A percentile compares a stretch with the other conserved stretches of the same genome.
Conservation (phyloP, 805 yeast genomes). For the Saccharomyces kudriavzevii region DNA sequence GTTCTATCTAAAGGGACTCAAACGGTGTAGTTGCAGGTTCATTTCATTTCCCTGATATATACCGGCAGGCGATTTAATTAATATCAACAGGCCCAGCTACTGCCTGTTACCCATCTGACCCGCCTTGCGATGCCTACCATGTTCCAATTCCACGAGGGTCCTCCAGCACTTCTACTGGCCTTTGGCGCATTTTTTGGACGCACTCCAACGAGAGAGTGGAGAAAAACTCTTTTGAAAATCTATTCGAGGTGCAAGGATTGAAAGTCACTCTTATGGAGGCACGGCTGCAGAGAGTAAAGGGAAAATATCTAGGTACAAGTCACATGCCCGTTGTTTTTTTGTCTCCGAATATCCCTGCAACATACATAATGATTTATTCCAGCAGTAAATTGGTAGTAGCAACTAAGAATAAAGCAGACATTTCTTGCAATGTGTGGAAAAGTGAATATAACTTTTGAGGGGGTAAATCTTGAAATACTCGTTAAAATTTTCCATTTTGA, state of each 20-base stretch:
- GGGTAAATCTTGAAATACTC: too few relatives aligned
- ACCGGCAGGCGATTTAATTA: background rate
- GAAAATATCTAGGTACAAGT: too few relatives aligned
- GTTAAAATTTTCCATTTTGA: too few relatives aligned
- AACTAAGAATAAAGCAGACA: too few relatives aligned
- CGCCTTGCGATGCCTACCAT: background rate
- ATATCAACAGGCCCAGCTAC: background rate
- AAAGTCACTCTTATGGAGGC: background rate
- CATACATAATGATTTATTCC: too few relatives aligned
- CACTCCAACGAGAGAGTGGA: conserved; percentile 32
- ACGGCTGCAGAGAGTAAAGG: background rate
- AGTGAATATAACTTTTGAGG: too few relatives aligned
- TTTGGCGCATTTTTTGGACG: background rate
- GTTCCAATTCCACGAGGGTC: background rate
- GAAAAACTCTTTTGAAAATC: background rate
- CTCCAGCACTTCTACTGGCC: background rate
- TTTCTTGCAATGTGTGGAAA: too few relatives aligned
- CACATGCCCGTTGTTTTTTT: too few relatives aligned
- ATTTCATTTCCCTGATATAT: too few relatives aligned
- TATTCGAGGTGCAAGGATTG: background rate
- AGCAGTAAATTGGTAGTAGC: too few relatives aligned
- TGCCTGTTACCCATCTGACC: background rate
- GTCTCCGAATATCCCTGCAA: too few relatives aligned
- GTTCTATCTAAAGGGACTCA: background rate
- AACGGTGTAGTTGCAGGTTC: too few relatives aligned